Evolutionary conservation across 768 basidiomycete species (phyloP).

Genomic region (Tricholoma hemisulphureum): DNA sequence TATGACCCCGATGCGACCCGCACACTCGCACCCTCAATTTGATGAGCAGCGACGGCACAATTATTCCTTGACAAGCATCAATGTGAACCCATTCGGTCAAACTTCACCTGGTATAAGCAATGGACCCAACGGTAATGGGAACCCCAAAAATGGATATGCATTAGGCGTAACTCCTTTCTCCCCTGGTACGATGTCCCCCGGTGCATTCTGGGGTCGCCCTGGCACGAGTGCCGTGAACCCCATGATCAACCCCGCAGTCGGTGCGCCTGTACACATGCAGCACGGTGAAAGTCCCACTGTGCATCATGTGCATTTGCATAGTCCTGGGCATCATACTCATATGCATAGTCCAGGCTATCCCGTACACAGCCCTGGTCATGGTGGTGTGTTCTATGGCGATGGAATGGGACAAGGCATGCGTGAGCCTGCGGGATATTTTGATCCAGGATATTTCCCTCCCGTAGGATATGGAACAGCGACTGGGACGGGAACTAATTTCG

Average conservation of each 20-base stretch:
- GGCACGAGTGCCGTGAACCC: slow-evolving; percentile 44
- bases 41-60: slow-evolving; percentile 39
- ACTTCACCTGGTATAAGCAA: slow-evolving; percentile 59
- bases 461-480: slow-evolving; percentile 4
- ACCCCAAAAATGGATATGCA: slow-evolving; percentile 10
- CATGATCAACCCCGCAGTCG: slow-evolving; percentile 46
- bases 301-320: not conserved
- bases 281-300: slow-evolving; percentile 8
- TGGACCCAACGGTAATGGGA: slow-evolving; percentile 13
- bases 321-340: not conserved
- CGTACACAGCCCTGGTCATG: slow-evolving; percentile 23
- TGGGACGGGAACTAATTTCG: slow-evolving; percentile 17
- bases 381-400: slow-evolving; percentile 4
- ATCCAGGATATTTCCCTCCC: slow-evolving; percentile 40
- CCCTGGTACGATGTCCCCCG: slow-evolving; percentile 73
- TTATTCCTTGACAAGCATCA: slow-evolving; percentile 31
- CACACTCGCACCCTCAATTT: not conserved
- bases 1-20: not conserved
- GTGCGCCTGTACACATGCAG: slow-evolving; percentile 40
- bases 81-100: not conserved
- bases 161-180: slow-evolving; percentile 46
- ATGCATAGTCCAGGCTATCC: slow-evolving; percentile 20
- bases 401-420: slow-evolving; percentile 9
- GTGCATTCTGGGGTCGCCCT: slow-evolving; percentile 69
- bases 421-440: slow-evolving; percentile 46